These are phyloP conservation scores for Parachlorella kessleri DNA, from an alignment of 139 green algal species.

Conservation along the genomic window DNA sequence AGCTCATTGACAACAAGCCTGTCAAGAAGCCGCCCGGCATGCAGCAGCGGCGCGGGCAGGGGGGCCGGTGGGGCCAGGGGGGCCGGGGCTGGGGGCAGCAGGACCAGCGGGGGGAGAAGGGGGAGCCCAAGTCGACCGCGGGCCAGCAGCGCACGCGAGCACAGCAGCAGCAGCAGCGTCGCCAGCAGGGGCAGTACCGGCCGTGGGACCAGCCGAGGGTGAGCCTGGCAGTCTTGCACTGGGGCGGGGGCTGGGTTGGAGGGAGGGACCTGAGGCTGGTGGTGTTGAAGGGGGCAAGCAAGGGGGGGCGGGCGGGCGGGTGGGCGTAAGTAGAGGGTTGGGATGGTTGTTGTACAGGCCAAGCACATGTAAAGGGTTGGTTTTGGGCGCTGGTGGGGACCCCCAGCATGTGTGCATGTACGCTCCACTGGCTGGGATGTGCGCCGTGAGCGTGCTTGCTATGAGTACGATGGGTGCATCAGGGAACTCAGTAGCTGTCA, in stretches of 20 bases:
- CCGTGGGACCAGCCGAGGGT: not conserved
- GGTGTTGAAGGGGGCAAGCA: too few relatives aligned
- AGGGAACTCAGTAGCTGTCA: too few relatives aligned
- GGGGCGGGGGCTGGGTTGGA: not conserved
- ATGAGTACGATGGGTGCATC: too few relatives aligned
- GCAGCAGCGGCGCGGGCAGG: conserved; percentile 6
- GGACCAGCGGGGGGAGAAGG: not conserved
- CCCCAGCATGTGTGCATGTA: too few relatives aligned
- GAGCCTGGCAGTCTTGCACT: conserved; percentile 54
- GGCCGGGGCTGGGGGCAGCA: conserved; percentile 26
- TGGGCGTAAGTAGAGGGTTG: too few relatives aligned
- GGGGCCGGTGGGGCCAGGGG: conserved; percentile 14
- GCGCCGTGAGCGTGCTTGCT: too few relatives aligned
- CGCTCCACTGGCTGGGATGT: too few relatives aligned
- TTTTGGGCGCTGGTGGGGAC: too few relatives aligned
- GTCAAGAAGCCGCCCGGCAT: conserved; percentile 50
- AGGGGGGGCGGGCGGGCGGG: too few relatives aligned
- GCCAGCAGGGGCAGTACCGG: conserved; percentile 52
- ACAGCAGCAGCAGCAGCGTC: conserved; percentile 40
- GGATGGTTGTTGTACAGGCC: too few relatives aligned
- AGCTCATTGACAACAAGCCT: conserved; percentile 93
- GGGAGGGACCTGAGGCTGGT: not conserved
- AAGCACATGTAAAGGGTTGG: too few relatives aligned
- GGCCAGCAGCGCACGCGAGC: not conserved
- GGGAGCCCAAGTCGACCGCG: too few relatives aligned